Evolutionary conservation across 768 basidiomycete species (phyloP).

Genomic region (Tylopilus sp.): DNA sequence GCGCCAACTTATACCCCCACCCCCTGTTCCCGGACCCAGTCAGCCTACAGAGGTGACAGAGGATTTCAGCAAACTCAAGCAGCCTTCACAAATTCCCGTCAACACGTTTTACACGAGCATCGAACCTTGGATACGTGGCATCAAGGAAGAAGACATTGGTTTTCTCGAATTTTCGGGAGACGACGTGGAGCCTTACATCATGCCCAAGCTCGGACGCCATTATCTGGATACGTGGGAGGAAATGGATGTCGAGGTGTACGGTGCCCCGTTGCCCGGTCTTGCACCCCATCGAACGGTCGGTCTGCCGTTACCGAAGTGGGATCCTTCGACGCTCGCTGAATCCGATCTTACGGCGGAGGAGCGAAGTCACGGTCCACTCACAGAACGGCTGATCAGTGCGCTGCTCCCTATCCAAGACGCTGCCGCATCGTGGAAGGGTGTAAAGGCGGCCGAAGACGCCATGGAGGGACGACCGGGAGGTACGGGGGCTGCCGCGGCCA

Average conservation of each 20-base stretch:
- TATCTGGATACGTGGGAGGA: conserved; percentile 94
- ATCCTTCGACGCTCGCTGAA: conserved; percentile 78
- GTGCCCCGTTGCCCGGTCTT: conserved; percentile 39
- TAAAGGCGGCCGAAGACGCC: conserved; percentile 79
- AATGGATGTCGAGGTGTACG: conserved; percentile 63
- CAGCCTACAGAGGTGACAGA: conserved; percentile 80
- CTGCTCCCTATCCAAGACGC: conserved; percentile 67
- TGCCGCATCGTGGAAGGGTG: conserved; percentile 62
- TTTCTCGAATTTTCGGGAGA: conserved; percentile 90
- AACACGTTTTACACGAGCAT: conserved; percentile 84
- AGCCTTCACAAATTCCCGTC: conserved; percentile 63
- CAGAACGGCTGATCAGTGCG: conserved; percentile 78
- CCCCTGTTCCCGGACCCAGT: conserved; percentile 77
- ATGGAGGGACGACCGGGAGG: conserved; percentile 83
- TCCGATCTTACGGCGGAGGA: conserved; percentile 67
- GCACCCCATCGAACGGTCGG: conserved; percentile 33
- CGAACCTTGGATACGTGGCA: conserved; percentile 84
- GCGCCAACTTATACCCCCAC: conserved; percentile 59
- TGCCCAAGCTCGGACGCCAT: conserved; percentile 83
- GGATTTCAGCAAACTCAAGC: conserved; percentile 85
- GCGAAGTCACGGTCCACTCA: conserved; percentile 81
- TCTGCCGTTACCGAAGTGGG: conserved; percentile 65
- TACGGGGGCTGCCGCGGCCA: conserved; percentile 71
- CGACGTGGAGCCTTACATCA: conserved; percentile 80
- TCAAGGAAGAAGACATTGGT: conserved; percentile 94